Conservation (phyloP, 192 early-diverging fungal species). For the Mortierella alpina region DNA sequence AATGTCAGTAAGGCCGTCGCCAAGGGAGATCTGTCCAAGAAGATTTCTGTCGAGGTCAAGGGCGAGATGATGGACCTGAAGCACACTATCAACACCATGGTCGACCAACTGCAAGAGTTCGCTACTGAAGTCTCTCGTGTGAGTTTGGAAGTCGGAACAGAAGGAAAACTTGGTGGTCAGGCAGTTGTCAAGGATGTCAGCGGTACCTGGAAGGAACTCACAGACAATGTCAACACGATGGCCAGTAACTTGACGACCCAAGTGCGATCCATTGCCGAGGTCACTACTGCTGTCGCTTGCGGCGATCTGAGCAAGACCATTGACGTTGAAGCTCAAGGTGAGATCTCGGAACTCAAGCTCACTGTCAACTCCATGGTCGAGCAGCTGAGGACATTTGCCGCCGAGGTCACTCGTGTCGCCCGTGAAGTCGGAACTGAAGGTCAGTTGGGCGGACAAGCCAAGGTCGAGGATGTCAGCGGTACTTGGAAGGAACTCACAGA, state of each 20-base stretch:
- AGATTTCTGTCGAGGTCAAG: constrained; percentile 64
- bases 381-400: no score
- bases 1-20: constrained; percentile 70
- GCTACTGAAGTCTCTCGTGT: no score
- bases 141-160: no score
- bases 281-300: constrained; percentile 75
- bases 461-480: constrained; percentile 67
- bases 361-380: no score
- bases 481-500: constrained; percentile 76
- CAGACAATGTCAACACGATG: constrained; percentile 82
- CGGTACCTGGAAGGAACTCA: constrained; percentile 80
- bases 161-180: no score
- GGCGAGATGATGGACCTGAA: constrained; percentile 77
- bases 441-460: constrained; percentile 64
- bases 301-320: constrained; percentile 74
- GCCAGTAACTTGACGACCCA: constrained; percentile 75
- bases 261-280: constrained; percentile 74
- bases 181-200: constrained; percentile 79
- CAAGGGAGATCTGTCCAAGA: constrained; percentile 63
- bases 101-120: no score
- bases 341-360: constrained; percentile 71
- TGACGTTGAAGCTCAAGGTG: constrained; percentile 66
- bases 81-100: constrained; percentile 75
- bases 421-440: constrained; percentile 73
- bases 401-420: constrained; percentile 72